Percentiles rank a stretch among this genome's conserved stretches.
These are phyloP conservation scores for Candida tetrigidarum DNA, from an alignment of 1,139 yeast genomes.

Conservation along the genomic window DNA sequence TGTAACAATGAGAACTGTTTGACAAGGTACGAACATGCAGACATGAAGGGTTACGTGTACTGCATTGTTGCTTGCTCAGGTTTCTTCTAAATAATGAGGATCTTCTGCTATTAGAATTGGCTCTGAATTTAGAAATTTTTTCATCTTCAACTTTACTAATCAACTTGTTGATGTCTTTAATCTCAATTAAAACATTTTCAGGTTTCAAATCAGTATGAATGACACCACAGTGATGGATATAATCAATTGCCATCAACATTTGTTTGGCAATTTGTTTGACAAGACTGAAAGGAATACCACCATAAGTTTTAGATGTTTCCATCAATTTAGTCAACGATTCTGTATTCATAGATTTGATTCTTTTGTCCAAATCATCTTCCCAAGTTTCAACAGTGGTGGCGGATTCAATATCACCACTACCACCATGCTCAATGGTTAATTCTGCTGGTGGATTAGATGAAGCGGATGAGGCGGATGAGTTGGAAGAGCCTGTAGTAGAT, in stretches of 20 bases:
- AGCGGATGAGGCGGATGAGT: constrained; percentile 13
- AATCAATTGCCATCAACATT: constrained; percentile 41
- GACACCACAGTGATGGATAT: constrained; percentile 46
- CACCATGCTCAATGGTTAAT: constrained; percentile 11
- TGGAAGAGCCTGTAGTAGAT: neutral
- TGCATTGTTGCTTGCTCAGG: constrained; percentile 8
- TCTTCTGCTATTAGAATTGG: constrained; percentile 12
- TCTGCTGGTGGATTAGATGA: constrained; percentile 14
- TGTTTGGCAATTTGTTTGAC: constrained; percentile 45
- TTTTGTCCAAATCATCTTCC: constrained; percentile 14
- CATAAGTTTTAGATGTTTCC: constrained; percentile 20
- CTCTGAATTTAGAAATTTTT: constrained; percentile 22
- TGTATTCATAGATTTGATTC: constrained; percentile 18
- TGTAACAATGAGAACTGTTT: constrained; percentile 19
- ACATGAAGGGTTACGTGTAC: constrained; percentile 3
- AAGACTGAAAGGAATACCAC: constrained; percentile 41
- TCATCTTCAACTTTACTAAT: constrained; percentile 39
- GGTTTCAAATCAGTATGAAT: constrained; percentile 52
- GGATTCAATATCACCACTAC: constrained; percentile 15
- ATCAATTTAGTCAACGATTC: constrained; percentile 21
- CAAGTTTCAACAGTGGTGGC: constrained; percentile 12
- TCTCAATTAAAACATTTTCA: constrained; percentile 46
- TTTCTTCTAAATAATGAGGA: constrained; percentile 12
- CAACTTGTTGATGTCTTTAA: constrained; percentile 41
- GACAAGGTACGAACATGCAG: constrained; percentile 16